A percentile compares a stretch with the other conserved stretches of the same genome.
phyloP scores from a whole-genome alignment of 73 alveolate species.

The Paramecium tetraurelia region DNA sequence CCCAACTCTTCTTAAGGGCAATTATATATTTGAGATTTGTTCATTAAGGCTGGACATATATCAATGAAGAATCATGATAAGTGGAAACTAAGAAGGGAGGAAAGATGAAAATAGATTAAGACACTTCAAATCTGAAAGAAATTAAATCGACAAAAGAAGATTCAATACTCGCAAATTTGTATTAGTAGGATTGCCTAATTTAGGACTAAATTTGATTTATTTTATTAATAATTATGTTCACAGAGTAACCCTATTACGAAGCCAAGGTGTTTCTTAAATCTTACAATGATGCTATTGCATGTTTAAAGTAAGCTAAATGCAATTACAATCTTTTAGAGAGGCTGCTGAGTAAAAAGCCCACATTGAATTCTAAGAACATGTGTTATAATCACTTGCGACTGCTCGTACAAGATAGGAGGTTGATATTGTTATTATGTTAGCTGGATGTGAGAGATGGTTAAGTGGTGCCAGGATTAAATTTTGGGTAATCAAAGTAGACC shows the following conservation, averaged over 20 bases:
- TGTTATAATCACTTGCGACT: neutral
- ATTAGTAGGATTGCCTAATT: conserved; percentile 54
- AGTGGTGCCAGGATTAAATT: neutral
- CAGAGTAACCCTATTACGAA: conserved; percentile 8
- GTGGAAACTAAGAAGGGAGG: neutral
- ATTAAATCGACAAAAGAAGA: neutral
- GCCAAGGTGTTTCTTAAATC: conserved; percentile 14
- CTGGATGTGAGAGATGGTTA: conserved; percentile 29
- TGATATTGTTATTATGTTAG: neutral
- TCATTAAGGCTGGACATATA: neutral
- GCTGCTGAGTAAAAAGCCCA: conserved; percentile 31
- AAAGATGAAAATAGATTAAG: neutral
- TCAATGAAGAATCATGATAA: neutral
- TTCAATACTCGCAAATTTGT: conserved; percentile 42
- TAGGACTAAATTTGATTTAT: conserved; percentile 37
- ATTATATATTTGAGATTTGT: too few species aligned
- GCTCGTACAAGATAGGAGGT: neutral
- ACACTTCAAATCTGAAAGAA: neutral
- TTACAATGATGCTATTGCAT: neutral
- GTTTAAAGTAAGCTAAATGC: neutral
- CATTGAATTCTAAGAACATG: neutral
- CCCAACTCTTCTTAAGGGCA: too few species aligned
- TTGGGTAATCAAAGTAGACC: neutral
- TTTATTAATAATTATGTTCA: neutral
- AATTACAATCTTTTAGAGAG: neutral